Percentiles rank a stretch among this genome's conserved stretches.
Evolutionary conservation across 2,329 filamentous ascomycete genomes (phyloP).

Genomic region (Penicillium sp.): DNA sequence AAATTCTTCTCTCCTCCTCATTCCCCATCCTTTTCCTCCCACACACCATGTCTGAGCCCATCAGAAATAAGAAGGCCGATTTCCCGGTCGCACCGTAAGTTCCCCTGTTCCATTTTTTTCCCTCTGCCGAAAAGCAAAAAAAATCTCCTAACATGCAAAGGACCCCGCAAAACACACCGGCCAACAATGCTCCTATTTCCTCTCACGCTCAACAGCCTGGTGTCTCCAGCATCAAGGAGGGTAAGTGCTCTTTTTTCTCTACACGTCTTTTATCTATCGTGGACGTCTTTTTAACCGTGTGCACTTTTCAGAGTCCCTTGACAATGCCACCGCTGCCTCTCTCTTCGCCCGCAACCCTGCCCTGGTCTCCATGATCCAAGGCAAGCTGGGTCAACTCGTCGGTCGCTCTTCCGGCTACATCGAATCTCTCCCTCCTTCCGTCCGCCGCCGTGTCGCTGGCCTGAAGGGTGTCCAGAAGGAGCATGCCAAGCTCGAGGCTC

Average conservation of each 20-base stretch:
- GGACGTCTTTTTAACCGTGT: constrained; percentile 10
- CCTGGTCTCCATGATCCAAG: constrained; percentile 96
- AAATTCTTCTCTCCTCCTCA: constrained; percentile 39
- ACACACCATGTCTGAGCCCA: constrained; percentile 67
- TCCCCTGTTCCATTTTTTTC: constrained; percentile 12
- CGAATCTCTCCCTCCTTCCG: constrained; percentile 85
- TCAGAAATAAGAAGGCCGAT: constrained; percentile 66
- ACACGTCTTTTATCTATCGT: not conserved
- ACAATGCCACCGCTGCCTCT: constrained; percentile 81
- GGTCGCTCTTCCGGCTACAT: constrained; percentile 97
- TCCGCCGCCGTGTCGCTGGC: constrained; percentile 90
- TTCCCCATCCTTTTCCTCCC: constrained; percentile 8
- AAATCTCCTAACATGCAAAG: constrained; percentile 51
- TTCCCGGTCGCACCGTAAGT: constrained; percentile 66
- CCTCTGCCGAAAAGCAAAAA: constrained; percentile 20
- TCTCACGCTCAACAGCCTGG: constrained; percentile 95
- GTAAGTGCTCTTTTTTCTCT: constrained; percentile 55
- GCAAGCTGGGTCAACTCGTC: constrained; percentile 88
- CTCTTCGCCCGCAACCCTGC: constrained; percentile 95
- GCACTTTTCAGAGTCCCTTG: constrained; percentile 73
- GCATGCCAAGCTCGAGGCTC: constrained; percentile 94
- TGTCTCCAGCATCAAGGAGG: constrained; percentile 95
- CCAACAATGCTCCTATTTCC: constrained; percentile 93
- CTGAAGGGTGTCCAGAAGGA: constrained; percentile 98
- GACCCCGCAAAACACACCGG: constrained; percentile 97